A percentile compares a stretch with the other conserved stretches of the same genome.
Evolutionary conservation across 148 eudicot species (phyloP).

Genomic region (Chenopodium quinoa): DNA sequence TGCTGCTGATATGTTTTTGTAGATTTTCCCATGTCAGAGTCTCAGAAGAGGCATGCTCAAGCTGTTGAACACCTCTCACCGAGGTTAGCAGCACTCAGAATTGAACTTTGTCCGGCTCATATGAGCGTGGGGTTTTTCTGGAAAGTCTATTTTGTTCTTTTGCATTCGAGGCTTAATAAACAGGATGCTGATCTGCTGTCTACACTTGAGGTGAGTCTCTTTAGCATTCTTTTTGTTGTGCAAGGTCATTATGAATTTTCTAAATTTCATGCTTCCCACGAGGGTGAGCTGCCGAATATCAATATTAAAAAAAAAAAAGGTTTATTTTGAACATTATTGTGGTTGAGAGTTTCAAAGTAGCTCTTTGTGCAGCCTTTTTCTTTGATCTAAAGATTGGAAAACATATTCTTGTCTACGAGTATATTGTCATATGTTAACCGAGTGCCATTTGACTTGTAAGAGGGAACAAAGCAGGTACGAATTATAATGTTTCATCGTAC

Average conservation of each 20-base stretch:
- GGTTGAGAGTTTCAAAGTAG: neutral
- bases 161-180: slow-evolving; percentile 76
- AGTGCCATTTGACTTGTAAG: no score
- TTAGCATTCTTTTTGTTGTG: neutral
- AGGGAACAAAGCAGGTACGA: no score
- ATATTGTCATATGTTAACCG: no score
- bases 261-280: neutral
- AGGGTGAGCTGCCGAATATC: neutral
- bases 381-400: neutral
- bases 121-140: slow-evolving; percentile 84
- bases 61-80: slow-evolving; percentile 68
- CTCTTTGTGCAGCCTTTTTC: neutral
- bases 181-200: slow-evolving; percentile 69
- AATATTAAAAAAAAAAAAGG: no score
- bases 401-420: no score
- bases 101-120: slow-evolving; percentile 80
- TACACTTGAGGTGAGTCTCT: slow-evolving; percentile 58
- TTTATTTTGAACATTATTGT: neutral
- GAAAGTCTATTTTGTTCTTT: slow-evolving; percentile 86
- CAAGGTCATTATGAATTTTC: no score
- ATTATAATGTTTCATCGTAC: no score
- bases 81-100: slow-evolving; percentile 85
- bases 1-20: slow-evolving; percentile 16
- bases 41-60: slow-evolving; percentile 59
- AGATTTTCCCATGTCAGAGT: slow-evolving; percentile 80